Conservation (phyloP, 2,329 filamentous ascomycete species). For the Colletotrichum sp. region DNA sequence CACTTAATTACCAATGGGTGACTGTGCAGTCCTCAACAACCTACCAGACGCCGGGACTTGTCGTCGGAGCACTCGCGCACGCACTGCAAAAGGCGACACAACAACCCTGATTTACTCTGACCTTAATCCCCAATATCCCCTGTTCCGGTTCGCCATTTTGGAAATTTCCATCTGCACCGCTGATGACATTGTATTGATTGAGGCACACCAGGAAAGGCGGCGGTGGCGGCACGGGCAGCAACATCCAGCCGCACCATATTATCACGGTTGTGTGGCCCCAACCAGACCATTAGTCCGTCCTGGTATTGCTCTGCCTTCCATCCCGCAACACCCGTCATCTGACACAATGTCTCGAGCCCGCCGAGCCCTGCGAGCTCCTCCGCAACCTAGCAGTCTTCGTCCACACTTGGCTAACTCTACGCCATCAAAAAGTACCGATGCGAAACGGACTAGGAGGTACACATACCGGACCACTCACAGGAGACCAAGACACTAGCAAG, state of each 20-base stretch:
- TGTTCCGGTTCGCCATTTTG: neutral
- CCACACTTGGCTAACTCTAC: neutral
- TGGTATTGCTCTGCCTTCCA: neutral
- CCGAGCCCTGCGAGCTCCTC: neutral
- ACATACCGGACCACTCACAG: neutral
- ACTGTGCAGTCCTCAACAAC: neutral
- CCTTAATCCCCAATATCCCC: neutral
- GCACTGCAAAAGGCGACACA: neutral
- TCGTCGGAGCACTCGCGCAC: neutral
- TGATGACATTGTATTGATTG: neutral
- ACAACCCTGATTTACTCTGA: neutral
- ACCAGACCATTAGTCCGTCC: slow-evolving; percentile 4
- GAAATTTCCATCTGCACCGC: neutral
- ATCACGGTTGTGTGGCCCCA: slow-evolving; percentile 6
- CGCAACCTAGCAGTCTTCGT: neutral
- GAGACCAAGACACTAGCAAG: neutral
- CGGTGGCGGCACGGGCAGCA: neutral
- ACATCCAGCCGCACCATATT: neutral
- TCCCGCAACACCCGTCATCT: neutral
- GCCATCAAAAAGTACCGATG: neutral
- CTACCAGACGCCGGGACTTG: neutral
- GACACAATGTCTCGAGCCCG: neutral
- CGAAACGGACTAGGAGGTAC: neutral
- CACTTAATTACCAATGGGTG: neutral
- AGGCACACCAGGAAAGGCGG: neutral